Conservation (phyloP, 768 basidiomycete genomes). For the Calocera viscosa region DNA sequence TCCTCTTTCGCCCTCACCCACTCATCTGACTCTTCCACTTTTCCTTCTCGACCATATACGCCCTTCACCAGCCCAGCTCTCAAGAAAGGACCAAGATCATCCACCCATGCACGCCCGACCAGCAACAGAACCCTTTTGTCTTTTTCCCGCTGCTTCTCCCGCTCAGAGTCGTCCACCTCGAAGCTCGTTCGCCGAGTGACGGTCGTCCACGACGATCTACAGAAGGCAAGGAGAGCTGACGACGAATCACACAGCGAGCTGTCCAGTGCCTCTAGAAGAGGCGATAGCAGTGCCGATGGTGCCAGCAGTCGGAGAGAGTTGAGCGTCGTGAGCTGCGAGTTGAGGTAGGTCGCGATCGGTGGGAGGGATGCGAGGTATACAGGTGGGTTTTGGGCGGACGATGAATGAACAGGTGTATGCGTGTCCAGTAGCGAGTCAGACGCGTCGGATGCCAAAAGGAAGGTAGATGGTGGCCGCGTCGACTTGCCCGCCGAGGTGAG, state of each 20-base stretch:
- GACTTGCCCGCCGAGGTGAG: neutral
- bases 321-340: slow-evolving; percentile 56
- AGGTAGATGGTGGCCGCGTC: neutral
- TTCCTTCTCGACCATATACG: slow-evolving; percentile 41
- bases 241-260: slow-evolving; percentile 38
- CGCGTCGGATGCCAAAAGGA: neutral
- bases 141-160: slow-evolving; percentile 24
- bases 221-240: slow-evolving; percentile 30
- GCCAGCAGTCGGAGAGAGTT: slow-evolving; percentile 75
- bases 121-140: slow-evolving; percentile 30
- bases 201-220: slow-evolving; percentile 1
- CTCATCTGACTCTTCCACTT: neutral
- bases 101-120: slow-evolving; percentile 45
- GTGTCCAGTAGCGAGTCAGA: neutral
- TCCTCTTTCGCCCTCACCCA: slow-evolving; percentile 1
- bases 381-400: slow-evolving; percentile 48
- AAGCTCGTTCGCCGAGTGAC: slow-evolving; percentile 12
- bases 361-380: slow-evolving; percentile 59
- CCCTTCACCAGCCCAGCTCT: slow-evolving; percentile 59
- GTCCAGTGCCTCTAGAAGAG: slow-evolving; percentile 43
- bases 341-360: slow-evolving; percentile 59
- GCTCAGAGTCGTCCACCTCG: slow-evolving; percentile 22
- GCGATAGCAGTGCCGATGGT: slow-evolving; percentile 44
- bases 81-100: slow-evolving; percentile 57
- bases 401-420: neutral